These are phyloP conservation scores for Trichoderma polysporum DNA, from an alignment of 2,329 filamentous ascomycete genomes.

Conservation along the genomic window DNA sequence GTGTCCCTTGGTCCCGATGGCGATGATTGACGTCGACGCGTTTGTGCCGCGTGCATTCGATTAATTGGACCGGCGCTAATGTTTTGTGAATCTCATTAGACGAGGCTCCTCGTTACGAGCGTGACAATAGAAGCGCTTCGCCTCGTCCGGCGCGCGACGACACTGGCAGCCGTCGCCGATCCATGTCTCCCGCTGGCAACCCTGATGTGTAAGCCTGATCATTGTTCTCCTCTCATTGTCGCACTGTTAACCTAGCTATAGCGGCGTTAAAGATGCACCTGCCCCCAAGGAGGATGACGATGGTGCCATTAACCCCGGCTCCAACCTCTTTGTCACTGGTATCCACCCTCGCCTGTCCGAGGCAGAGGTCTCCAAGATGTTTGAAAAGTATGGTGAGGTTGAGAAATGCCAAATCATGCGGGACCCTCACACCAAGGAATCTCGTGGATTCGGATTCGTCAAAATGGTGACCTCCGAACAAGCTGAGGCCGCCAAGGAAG, in stretches of 20 bases:
- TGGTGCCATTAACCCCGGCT: conserved; percentile 85
- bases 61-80: conserved; percentile 1
- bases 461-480: conserved; percentile 97
- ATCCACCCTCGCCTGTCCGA: conserved; percentile 92
- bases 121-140: conserved; percentile 65
- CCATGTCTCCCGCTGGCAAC: conserved; percentile 59
- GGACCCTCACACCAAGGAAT: conserved; percentile 97
- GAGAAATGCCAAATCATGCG: conserved; percentile 99
- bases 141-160: conserved; percentile 62
- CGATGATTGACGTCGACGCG: conserved; percentile 16
- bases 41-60: conserved; percentile 10
- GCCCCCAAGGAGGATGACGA: conserved; percentile 64
- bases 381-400: conserved; percentile 98
- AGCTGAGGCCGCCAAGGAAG: conserved; percentile 95
- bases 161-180: conserved; percentile 59
- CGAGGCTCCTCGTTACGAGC: conserved; percentile 64
- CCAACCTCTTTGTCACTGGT: conserved; percentile 97
- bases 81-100: conserved; percentile 42
- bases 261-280: conserved; percentile 54
- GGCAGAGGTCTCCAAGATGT: conserved; percentile 87
- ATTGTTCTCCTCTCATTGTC: neutral
- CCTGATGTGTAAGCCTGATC: conserved; percentile 30
- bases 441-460: conserved; percentile 97
- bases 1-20: conserved; percentile 26
- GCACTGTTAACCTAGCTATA: conserved; percentile 26